Evolutionary conservation across 495 filamentous ascomycete genomes (phyloP).

Genomic region (Penicillium lagena): DNA sequence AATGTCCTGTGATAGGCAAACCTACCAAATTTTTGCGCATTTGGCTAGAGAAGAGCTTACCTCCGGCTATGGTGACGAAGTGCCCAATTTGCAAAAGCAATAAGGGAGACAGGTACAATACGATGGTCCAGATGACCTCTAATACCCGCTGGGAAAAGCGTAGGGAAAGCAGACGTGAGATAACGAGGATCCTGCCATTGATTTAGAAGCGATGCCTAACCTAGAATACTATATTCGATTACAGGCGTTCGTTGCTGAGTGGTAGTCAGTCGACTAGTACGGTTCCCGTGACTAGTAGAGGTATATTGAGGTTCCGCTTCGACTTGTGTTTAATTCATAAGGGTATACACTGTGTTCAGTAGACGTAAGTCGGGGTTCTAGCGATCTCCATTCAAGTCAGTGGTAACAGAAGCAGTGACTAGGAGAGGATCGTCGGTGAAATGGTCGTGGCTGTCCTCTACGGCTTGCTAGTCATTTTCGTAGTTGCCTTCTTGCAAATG

Average conservation of each 20-base stretch:
- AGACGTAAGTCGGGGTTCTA: slow-evolving; percentile 7
- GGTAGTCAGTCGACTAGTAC: background rate
- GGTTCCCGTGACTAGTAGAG: too few relatives aligned
- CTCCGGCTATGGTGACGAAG: slow-evolving; percentile 10
- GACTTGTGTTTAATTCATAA: background rate
- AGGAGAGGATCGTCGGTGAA: background rate
- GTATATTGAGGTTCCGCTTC: too few relatives aligned
- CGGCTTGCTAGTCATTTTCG: slow-evolving; percentile 4
- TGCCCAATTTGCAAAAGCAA: slow-evolving; percentile 4
- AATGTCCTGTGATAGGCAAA: slow-evolving; percentile 7
- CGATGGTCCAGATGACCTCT: slow-evolving; percentile 12
- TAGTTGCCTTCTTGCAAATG: background rate
- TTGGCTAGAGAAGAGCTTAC: background rate
- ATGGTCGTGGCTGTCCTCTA: background rate
- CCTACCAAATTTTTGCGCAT: background rate
- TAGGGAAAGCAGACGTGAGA: slow-evolving; percentile 11
- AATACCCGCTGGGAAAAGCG: slow-evolving; percentile 11
- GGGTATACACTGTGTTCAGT: background rate
- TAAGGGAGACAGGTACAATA: slow-evolving; percentile 2
- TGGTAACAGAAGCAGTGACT: slow-evolving; percentile 3
- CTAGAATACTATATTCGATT: slow-evolving; percentile 2
- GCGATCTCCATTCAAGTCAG: slow-evolving; percentile 10
- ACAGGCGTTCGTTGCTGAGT: background rate
- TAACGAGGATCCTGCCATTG: slow-evolving; percentile 10
- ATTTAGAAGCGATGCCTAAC: slow-evolving; percentile 1